A percentile compares a stretch with the other conserved stretches of the same genome.
These are phyloP conservation scores for Coemansia sp. DNA, from an alignment of 192 early-diverging fungal species.

Conservation along the genomic window DNA sequence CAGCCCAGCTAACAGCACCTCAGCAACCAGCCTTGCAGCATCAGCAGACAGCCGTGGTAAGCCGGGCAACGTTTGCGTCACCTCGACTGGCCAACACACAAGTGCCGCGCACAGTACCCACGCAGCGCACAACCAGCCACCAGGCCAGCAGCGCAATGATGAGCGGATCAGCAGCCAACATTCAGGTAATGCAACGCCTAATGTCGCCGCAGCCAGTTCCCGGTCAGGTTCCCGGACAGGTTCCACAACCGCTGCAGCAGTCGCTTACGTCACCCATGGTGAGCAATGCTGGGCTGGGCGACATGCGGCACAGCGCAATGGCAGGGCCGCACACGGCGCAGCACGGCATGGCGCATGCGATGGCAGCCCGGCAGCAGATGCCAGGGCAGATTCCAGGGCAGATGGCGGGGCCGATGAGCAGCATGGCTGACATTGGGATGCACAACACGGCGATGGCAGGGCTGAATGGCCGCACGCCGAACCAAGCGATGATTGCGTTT, in stretches of 20 bases:
- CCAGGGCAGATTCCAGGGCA: neutral
- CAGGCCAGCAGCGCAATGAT: constrained; percentile 1
- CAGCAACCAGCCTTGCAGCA: neutral
- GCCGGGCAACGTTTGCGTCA: constrained; percentile 17
- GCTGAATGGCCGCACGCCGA: constrained; percentile 2
- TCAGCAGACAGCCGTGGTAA: constrained; percentile 7
- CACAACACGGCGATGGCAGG: constrained; percentile 9
- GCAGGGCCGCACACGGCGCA: neutral
- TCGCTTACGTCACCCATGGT: constrained; percentile 27
- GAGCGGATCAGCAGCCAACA: constrained; percentile 2
- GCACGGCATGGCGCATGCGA: constrained; percentile 6
- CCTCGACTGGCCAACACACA: constrained; percentile 18
- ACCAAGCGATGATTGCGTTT: constrained; percentile 24
- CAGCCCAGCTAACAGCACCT: neutral
- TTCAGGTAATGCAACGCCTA: constrained; percentile 30
- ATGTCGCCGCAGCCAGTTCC: constrained; percentile 32
- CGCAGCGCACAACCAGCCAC: constrained; percentile 23
- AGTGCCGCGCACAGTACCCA: constrained; percentile 33
- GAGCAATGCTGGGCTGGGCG: constrained; percentile 7
- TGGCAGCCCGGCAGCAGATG: neutral
- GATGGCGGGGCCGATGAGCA: constrained; percentile 13
- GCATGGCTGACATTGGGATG: constrained; percentile 21
- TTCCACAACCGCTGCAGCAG: neutral
- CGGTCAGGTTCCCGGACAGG: neutral
- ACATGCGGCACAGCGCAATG: constrained; percentile 3